Evolutionary conservation across 805 yeast genomes (phyloP).

Genomic region (Blastobotrys attinorum): DNA sequence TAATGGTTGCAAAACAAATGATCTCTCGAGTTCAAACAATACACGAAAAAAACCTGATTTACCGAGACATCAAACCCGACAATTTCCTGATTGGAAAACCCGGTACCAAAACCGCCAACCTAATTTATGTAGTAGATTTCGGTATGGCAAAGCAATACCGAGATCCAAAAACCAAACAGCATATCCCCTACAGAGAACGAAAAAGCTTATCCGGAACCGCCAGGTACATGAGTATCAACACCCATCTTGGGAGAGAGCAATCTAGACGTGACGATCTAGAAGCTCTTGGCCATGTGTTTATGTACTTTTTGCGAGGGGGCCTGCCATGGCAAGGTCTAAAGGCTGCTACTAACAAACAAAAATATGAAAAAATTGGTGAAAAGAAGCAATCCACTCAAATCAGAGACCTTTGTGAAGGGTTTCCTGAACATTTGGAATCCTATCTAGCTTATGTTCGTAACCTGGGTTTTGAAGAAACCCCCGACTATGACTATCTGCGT

Average conservation of each 20-base stretch:
- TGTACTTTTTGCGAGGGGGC: conserved; percentile 88
- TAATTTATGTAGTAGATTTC: conserved; percentile 86
- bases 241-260: conserved; percentile 96
- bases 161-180: conserved; percentile 92
- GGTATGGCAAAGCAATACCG: conserved; percentile 99
- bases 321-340: conserved; percentile 98
- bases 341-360: conserved; percentile 96
- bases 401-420: conserved; percentile 76
- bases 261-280: conserved; percentile 94
- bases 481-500: conserved; percentile 85
- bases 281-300: conserved; percentile 92
- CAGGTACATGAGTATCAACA: conserved; percentile 96
- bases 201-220: conserved; percentile 96
- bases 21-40: conserved; percentile 75
- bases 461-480: conserved; percentile 86
- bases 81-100: conserved; percentile 92
- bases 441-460: conserved; percentile 84
- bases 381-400: conserved; percentile 87
- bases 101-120: conserved; percentile 72
- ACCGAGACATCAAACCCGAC: conserved; percentile 96
- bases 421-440: conserved; percentile 88
- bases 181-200: conserved; percentile 94
- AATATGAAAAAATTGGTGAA: conserved; percentile 95
- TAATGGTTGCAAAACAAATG: conserved; percentile 94
- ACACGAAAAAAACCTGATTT: conserved; percentile 84